A percentile compares a stretch with the other conserved stretches of the same genome.
phyloP scores from a whole-genome alignment of 768 basidiomycete genomes.

The Leccinum pellstonianum region DNA sequence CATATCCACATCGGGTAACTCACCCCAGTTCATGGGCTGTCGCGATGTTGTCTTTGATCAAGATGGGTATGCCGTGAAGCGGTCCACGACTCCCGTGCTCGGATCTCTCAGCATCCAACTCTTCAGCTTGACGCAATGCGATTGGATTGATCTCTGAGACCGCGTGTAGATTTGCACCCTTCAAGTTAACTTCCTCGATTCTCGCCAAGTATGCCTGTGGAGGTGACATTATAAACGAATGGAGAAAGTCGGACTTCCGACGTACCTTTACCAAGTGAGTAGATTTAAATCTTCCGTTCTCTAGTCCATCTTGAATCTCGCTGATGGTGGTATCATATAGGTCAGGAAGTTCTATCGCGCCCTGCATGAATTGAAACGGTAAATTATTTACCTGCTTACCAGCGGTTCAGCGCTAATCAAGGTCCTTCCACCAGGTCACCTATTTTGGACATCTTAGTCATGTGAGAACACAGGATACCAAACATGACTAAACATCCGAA shows the following conservation, averaged over 20 bases:
- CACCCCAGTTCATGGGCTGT: constrained; percentile 31
- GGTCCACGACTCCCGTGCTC: constrained; percentile 44
- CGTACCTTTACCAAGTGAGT: constrained; percentile 60
- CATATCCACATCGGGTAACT: not conserved
- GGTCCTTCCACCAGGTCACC: constrained; percentile 10
- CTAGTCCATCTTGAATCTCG: constrained; percentile 53
- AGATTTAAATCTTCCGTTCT: constrained; percentile 51
- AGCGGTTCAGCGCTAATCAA: not conserved
- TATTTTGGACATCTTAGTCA: constrained; percentile 10
- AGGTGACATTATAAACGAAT: not conserved
- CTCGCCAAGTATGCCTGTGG: constrained; percentile 61
- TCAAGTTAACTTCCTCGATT: constrained; percentile 66
- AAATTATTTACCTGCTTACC: constrained; percentile 1
- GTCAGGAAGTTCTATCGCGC: constrained; percentile 38
- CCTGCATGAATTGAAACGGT: constrained; percentile 6
- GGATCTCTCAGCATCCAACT: constrained; percentile 50
- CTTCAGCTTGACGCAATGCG: constrained; percentile 52
- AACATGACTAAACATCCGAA: constrained; percentile 19
- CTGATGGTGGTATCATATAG: constrained; percentile 59
- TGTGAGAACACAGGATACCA: constrained; percentile 18
- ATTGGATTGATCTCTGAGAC: constrained; percentile 57
- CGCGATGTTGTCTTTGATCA: constrained; percentile 51
- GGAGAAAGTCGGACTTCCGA: no score
- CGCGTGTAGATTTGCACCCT: constrained; percentile 56
- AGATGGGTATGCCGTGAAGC: constrained; percentile 58